Evolutionary conservation across 768 basidiomycete species (phyloP).

Genomic region (Mycena indigotica): DNA sequence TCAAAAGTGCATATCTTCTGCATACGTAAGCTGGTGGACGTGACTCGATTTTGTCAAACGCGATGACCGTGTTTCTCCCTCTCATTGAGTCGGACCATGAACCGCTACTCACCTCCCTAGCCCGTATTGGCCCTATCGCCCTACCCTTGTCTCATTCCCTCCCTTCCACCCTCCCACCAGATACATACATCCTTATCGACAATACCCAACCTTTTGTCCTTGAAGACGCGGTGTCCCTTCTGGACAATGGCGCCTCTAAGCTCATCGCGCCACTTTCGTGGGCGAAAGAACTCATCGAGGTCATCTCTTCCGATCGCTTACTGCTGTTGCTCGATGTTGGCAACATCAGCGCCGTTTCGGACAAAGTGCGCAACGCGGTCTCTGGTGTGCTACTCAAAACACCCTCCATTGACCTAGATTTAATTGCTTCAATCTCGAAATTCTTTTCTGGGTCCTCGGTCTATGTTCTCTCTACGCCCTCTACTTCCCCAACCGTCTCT

Average conservation of each 20-base stretch:
- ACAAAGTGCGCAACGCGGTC: slow-evolving; percentile 70
- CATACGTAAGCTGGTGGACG: no score
- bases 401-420: slow-evolving; percentile 68
- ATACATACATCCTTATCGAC: slow-evolving; percentile 61
- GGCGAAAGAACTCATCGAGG: slow-evolving; percentile 66
- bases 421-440: slow-evolving; percentile 73
- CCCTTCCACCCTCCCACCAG: slow-evolving; percentile 34
- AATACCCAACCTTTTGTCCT: slow-evolving; percentile 43
- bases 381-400: slow-evolving; percentile 83
- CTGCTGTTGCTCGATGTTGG: slow-evolving; percentile 75
- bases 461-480: slow-evolving; percentile 56
- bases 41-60: neutral
- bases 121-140: slow-evolving; percentile 79
- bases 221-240: slow-evolving; percentile 61
- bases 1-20: no score
- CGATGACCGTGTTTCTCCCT: neutral
- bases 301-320: slow-evolving; percentile 71
- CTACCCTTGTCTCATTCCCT: slow-evolving; percentile 41
- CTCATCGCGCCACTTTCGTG: slow-evolving; percentile 72
- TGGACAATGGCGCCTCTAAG: slow-evolving; percentile 82
- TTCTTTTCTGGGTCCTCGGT: slow-evolving; percentile 70
- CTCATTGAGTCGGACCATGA: neutral
- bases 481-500: slow-evolving; percentile 56
- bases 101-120: slow-evolving; percentile 56
- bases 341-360: slow-evolving; percentile 73